Evolutionary conservation across 306 rosid genomes (phyloP), one percentile per base, ranked within the genome.

Genomic region (Casuarina glauca): DNA sequence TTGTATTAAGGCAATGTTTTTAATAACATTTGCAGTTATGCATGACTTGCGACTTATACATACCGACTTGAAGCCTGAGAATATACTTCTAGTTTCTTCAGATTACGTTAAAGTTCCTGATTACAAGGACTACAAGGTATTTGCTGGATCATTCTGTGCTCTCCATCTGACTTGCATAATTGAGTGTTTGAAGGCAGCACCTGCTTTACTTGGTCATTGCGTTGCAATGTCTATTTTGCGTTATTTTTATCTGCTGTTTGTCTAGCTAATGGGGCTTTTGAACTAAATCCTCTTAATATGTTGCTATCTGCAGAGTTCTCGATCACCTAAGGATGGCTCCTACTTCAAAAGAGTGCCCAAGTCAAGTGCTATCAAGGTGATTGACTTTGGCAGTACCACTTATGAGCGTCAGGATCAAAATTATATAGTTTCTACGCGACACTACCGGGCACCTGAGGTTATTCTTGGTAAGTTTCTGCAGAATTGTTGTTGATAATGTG

Each of bases 381-480:
- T 95, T 82, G 99, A 95, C 85, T 95, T 95, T 90, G 99, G 99
- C 1, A 95, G 99, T 82, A 93, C 99, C 51, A 95, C 96, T 3
- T 93, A 93, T 79, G 93, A 90, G 81, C 87, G 96, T 69, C 90
- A 86, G 60, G 96, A 93, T 80, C 99, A 91, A 78, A 91, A 66
- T 62, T 95, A 95, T 80, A 93, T 95, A 78, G 99, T 95, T 3
- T 95, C 99, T 68, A 95, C 99, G 0, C 90, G 99, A 15, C 99
- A 95, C 84, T 95, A 95, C 66, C 90, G 99, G 46, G 99, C 97
- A 32, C 99, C 99, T 4, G 99, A 95, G 87, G 99, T 95, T 76
- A 93, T 95, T 36, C 93, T 95, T 75, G 99, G 98, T 92, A 78
- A 80, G 74, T 39, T 38, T 7, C 52, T 11, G 4, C 3, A 2